These are phyloP conservation scores for Stylonectria norvegica DNA, from an alignment of 2,329 filamentous ascomycete genomes.

Conservation along the genomic window DNA sequence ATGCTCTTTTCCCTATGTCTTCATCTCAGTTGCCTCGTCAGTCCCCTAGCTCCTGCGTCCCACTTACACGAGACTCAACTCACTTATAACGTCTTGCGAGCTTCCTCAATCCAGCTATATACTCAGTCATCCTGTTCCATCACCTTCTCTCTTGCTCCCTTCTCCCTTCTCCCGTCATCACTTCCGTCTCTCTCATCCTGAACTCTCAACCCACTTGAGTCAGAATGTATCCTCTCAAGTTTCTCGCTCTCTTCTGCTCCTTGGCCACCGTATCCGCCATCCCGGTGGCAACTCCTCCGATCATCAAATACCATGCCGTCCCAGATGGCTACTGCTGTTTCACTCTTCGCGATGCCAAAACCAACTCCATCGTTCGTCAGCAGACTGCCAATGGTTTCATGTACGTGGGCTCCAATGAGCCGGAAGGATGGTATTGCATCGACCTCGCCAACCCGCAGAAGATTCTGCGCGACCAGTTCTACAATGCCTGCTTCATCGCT, in stretches of 20 bases:
- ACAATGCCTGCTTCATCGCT: constrained; percentile 33
- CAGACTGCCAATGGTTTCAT: constrained; percentile 23
- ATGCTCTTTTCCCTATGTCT: constrained; percentile 1
- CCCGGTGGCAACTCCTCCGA: constrained; percentile 14
- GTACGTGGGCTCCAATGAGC: constrained; percentile 23
- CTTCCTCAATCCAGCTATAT: background rate
- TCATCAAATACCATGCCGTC: too few species aligned
- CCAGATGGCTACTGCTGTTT: constrained; percentile 31
- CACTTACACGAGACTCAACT: background rate
- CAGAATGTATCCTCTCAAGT: constrained; percentile 19
- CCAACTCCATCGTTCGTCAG: constrained; percentile 26
- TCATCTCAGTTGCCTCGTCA: background rate
- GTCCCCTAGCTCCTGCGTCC: background rate
- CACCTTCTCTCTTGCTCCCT: constrained; percentile 2
- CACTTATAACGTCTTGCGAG: background rate
- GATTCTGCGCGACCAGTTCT: constrained; percentile 26
- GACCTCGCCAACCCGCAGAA: constrained; percentile 22
- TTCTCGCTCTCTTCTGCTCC: constrained; percentile 19
- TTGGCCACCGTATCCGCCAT: constrained; percentile 22
- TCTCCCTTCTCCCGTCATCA: background rate
- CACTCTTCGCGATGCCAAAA: constrained; percentile 25
- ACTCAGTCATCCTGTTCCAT: constrained; percentile 5
- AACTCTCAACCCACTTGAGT: too few species aligned
- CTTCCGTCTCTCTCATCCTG: constrained; percentile 3
- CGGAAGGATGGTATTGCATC: constrained; percentile 32